phyloP scores from a whole-genome alignment of 495 filamentous ascomycete genomes.

The Aspergillus sclerotioniger region DNA sequence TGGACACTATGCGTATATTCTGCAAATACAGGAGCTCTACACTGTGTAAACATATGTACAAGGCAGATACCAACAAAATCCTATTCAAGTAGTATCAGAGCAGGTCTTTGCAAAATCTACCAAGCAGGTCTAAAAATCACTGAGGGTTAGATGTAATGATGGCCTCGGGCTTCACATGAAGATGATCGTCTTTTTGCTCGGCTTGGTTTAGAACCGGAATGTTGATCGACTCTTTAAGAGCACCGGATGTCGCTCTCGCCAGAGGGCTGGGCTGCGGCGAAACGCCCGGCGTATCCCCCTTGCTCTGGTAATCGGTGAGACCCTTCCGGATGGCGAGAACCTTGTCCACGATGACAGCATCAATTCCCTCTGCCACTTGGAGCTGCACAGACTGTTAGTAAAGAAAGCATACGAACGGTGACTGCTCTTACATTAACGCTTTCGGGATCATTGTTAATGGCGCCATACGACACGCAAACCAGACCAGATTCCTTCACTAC shows the following conservation, averaged over 20 bases:
- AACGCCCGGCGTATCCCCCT: constrained; percentile 22
- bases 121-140: not conserved
- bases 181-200: constrained; percentile 23
- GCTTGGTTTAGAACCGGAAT: constrained; percentile 32
- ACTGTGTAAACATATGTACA: not conserved
- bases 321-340: constrained; percentile 80
- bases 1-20: too few relatives aligned
- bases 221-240: constrained; percentile 24
- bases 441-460: constrained; percentile 77
- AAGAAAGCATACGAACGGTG: not conserved
- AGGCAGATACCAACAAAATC: not conserved
- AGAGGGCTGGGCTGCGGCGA: constrained; percentile 31
- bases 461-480: constrained; percentile 94
- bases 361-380: constrained; percentile 93
- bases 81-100: not conserved
- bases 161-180: constrained; percentile 19
- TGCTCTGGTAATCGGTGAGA: constrained; percentile 49
- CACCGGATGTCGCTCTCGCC: constrained; percentile 22
- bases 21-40: not conserved
- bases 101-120: not conserved
- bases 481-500: constrained; percentile 95
- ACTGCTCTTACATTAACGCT: constrained; percentile 71
- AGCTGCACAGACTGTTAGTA: constrained; percentile 46
- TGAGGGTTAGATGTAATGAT: constrained; percentile 1
- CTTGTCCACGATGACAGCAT: constrained; percentile 94